These are phyloP conservation scores for Pyropia haitanensis DNA, from an alignment of 23 red algal species.

Conservation along the genomic window DNA sequence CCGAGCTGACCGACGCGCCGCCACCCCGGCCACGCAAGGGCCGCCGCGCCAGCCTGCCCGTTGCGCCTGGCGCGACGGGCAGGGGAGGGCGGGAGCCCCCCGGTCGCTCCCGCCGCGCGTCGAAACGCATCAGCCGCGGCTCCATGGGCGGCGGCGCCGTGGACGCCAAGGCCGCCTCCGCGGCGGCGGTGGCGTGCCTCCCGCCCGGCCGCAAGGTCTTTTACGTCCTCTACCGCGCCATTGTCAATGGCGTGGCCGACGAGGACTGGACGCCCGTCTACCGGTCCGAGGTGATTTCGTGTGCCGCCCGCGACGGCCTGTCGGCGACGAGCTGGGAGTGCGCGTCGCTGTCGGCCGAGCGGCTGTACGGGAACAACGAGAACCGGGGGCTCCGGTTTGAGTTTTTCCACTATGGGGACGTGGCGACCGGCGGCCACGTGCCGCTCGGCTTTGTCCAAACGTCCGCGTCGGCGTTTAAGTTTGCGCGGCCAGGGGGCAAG, in stretches of 20 bases:
- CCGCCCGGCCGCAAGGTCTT: not conserved
- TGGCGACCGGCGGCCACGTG: constrained; percentile 26
- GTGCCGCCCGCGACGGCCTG: no score
- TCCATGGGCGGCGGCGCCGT: not conserved
- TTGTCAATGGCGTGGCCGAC: constrained; percentile 52
- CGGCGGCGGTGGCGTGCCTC: not conserved
- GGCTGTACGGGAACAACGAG: constrained; percentile 51
- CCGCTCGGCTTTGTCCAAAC: constrained; percentile 55
- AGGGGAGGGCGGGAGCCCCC: no score
- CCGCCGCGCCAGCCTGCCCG: constrained; percentile 10
- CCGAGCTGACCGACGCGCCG: no score
- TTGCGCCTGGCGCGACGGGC: no score
- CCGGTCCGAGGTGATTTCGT: constrained; percentile 42
- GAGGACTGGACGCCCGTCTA: constrained; percentile 63
- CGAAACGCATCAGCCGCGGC: no score
- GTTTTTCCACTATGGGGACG: constrained; percentile 32
- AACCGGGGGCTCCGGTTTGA: constrained; percentile 44
- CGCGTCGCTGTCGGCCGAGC: constrained; percentile 43
- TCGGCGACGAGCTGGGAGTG: constrained; percentile 11
- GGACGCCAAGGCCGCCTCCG: not conserved
- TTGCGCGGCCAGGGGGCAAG: constrained; percentile 42
- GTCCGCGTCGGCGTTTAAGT: constrained; percentile 46
- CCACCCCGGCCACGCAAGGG: not conserved
- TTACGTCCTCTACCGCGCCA: constrained; percentile 42
- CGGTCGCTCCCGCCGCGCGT: no score